Conservation (phyloP, 495 filamentous ascomycete genomes). For the Lophium mytilinum region DNA sequence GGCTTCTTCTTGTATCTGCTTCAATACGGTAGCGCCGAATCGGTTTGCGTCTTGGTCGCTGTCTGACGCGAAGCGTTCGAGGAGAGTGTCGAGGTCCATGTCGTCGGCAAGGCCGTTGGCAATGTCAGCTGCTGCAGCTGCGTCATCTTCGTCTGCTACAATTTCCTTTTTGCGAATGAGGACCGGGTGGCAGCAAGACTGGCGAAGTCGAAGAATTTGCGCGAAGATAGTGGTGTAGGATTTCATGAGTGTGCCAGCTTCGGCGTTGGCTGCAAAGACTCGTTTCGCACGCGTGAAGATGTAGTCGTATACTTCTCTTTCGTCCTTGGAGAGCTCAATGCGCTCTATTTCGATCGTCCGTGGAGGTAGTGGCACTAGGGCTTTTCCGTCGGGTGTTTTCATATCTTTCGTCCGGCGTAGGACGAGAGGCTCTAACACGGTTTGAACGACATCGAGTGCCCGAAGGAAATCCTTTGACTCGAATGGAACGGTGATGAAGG, state of each 20-base stretch:
- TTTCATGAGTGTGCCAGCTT: slow-evolving; percentile 86
- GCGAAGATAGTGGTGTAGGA: slow-evolving; percentile 95
- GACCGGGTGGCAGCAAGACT: slow-evolving; percentile 88
- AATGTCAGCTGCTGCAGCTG: slow-evolving; percentile 68
- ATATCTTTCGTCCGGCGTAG: slow-evolving; percentile 93
- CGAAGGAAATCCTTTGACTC: slow-evolving; percentile 89
- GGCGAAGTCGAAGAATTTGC: slow-evolving; percentile 87
- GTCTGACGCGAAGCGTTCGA: slow-evolving; percentile 68
- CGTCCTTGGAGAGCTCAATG: slow-evolving; percentile 71
- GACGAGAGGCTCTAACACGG: slow-evolving; percentile 91
- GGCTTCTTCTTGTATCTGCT: slow-evolving; percentile 83
- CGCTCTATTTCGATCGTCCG: slow-evolving; percentile 75
- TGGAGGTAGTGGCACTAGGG: slow-evolving; percentile 77
- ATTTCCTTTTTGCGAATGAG: slow-evolving; percentile 78
- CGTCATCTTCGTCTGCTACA: slow-evolving; percentile 81
- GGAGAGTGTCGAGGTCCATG: slow-evolving; percentile 84
- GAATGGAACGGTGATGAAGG: slow-evolving; percentile 95
- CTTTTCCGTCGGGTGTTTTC: slow-evolving; percentile 86
- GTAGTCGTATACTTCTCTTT: slow-evolving; percentile 85
- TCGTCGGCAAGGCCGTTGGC: slow-evolving; percentile 81
- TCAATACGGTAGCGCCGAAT: slow-evolving; percentile 78
- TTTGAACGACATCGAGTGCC: slow-evolving; percentile 93
- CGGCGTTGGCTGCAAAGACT: slow-evolving; percentile 75
- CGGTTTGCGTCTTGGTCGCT: slow-evolving; percentile 54
- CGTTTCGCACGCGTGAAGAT: slow-evolving; percentile 76